Evolutionary conservation across 2,329 filamentous ascomycete species (phyloP), one percentile per base, ranked within the genome.

Genomic region (Cladosporium velox): DNA sequence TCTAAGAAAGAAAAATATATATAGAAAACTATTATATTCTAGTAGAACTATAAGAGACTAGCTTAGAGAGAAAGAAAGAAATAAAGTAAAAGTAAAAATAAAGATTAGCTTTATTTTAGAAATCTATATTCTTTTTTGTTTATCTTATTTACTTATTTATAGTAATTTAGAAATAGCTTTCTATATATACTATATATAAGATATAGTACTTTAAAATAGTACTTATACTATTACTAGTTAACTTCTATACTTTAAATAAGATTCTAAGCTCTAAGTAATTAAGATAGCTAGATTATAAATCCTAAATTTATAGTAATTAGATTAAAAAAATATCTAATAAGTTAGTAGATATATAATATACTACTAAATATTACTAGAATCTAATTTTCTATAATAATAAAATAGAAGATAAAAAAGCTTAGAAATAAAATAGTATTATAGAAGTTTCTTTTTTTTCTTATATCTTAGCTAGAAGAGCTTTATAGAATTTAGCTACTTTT

Each of bases 401-500:
- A 18, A 2, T 51, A 51, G 47, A 26, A 14, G 47, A 51, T 51
- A 51, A 21, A 51, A 51, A 18, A 51, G 47, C 47, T 51, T 51
- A n/a, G 30, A 51, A 10, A n/a, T 15, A 28, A 28, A 26, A 21
- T 26, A 51, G 24, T 26, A 26, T 51, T 52, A 30, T 15, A 18
- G 26, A 52, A 11, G 28, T 52, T 52, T 52, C 49, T 26, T 24
- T 51, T 14, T 52, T 52, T 15, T 52, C 12, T 30, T n/a, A 11
- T 52, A 6, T 30, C 11, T 52, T 52, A 24, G 2, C 24, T 30
- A 4, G 26, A 26, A 18, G 49, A 52, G 49, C 49, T 12, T 15
- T 28, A 52, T 24, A 52, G 49, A 52, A 24, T 52, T 52, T 52
- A 52, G 49, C 49, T 52, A 21, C 49, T 52, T 52, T 52, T 52